These are phyloP conservation scores for Saitozyma podzolica DNA, from an alignment of 768 basidiomycete species.

Conservation along the genomic window DNA sequence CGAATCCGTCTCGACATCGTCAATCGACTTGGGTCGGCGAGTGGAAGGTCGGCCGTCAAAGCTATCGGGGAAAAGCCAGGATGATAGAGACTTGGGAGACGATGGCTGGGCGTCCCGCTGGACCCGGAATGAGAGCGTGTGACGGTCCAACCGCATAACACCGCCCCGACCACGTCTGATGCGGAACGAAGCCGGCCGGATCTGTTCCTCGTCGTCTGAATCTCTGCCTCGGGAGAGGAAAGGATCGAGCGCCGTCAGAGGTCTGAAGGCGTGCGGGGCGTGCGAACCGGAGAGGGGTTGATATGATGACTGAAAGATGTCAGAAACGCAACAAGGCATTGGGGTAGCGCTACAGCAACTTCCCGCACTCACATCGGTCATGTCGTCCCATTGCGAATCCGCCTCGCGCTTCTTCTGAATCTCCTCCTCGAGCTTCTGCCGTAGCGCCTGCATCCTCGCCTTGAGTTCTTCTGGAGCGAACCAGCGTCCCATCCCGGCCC, in stretches of 20 bases:
- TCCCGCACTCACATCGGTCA: conserved; percentile 65
- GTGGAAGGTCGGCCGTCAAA: conserved; percentile 1
- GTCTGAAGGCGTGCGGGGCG: conserved; percentile 53
- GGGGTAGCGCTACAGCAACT: background rate
- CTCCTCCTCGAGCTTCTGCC: conserved; percentile 64
- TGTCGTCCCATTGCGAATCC: conserved; percentile 83
- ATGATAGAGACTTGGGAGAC: background rate
- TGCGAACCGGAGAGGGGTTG: conserved; percentile 65
- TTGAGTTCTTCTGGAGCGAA: conserved; percentile 53
- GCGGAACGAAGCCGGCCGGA: conserved; percentile 59
- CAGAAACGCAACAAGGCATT: background rate
- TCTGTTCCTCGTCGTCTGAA: conserved; percentile 29
- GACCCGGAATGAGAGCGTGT: conserved; percentile 37
- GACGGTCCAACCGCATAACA: conserved; percentile 72
- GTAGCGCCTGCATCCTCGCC: conserved; percentile 66
- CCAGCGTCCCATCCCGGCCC: conserved; percentile 37
- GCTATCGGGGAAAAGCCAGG: conserved; percentile 31
- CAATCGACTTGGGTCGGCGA: conserved; percentile 32
- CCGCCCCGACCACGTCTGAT: conserved; percentile 81
- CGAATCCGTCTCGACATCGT: conserved; percentile 28
- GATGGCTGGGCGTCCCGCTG: conserved; percentile 17
- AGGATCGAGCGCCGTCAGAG: conserved; percentile 58
- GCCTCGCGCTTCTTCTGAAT: conserved; percentile 66
- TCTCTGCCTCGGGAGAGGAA: conserved; percentile 52
- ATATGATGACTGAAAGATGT: conserved; percentile 63